A percentile compares a stretch with the other conserved stretches of the same genome.
phyloP scores from a whole-genome alignment of 208 protist genomes.

The Angomonas deanei region DNA sequence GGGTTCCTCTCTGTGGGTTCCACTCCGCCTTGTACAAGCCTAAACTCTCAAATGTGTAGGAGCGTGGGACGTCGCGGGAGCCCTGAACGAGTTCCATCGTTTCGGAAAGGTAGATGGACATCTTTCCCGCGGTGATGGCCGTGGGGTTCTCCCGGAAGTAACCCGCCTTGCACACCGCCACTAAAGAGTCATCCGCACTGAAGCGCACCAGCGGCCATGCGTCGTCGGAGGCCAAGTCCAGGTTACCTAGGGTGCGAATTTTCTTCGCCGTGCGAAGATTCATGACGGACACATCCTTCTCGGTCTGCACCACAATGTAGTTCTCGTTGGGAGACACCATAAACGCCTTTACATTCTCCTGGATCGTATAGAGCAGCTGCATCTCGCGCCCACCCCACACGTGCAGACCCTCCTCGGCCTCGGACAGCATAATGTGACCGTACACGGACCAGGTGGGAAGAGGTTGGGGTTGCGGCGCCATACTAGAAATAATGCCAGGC shows the following conservation, averaged over 20 bases:
- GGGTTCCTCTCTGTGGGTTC: conserved; percentile 69
- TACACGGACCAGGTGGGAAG: conserved; percentile 84
- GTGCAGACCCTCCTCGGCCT: conserved; percentile 62
- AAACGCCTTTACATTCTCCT: conserved; percentile 69
- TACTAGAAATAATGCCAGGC: conserved; percentile 57
- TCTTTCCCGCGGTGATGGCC: neutral
- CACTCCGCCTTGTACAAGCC: conserved; percentile 84
- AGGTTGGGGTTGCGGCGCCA: conserved; percentile 48
- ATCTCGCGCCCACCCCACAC: conserved; percentile 83
- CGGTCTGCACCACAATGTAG: conserved; percentile 81
- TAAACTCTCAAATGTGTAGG: conserved; percentile 58
- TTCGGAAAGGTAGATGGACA: conserved; percentile 77
- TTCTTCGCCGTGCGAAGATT: conserved; percentile 75
- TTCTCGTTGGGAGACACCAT: conserved; percentile 84
- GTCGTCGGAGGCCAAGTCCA: conserved; percentile 71
- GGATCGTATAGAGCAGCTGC: conserved; percentile 78
- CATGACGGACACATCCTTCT: conserved; percentile 76
- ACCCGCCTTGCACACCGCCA: conserved; percentile 71
- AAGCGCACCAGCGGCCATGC: conserved; percentile 84
- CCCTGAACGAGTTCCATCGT: conserved; percentile 68
- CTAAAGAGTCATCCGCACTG: conserved; percentile 80
- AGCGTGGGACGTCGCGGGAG: conserved; percentile 15
- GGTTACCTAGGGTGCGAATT: conserved; percentile 76
- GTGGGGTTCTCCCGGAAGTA: conserved; percentile 25
- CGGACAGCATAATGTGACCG: conserved; percentile 81